These are phyloP conservation scores for Nelumbo lutea DNA, from an alignment of 164 flowering plant species.

Conservation along the genomic window DNA sequence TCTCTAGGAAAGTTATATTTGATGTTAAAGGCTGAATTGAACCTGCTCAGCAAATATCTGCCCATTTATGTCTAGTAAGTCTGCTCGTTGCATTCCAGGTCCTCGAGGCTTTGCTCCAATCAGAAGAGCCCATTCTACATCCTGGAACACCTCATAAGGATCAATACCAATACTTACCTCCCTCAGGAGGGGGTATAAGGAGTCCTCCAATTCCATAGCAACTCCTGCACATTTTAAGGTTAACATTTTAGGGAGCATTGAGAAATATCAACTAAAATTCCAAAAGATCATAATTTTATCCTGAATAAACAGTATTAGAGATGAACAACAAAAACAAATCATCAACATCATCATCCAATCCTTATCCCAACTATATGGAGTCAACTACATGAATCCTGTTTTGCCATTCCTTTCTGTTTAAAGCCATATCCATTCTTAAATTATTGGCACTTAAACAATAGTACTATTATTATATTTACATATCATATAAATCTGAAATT, in stretches of 20 bases:
- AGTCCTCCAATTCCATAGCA: constrained; percentile 98
- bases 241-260: background rate
- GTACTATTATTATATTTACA: no score
- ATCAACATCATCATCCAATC: no score
- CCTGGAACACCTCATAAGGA: constrained; percentile 87
- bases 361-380: no score
- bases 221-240: constrained; percentile 58
- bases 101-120: constrained; percentile 99
- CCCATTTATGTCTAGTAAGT: constrained; percentile 81
- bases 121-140: constrained; percentile 91
- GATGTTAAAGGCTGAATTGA: background rate
- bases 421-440: no score
- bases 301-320: background rate
- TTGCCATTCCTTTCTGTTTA: no score
- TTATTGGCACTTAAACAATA: no score
- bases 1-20: background rate
- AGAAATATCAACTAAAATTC: background rate
- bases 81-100: constrained; percentile 98
- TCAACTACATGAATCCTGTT: no score
- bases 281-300: background rate
- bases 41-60: constrained; percentile 95
- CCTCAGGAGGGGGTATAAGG: constrained; percentile 84
- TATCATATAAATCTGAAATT: no score
- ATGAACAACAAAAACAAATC: no score
- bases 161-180: constrained; percentile 84